phyloP scores from a whole-genome alignment of 306 rosid species.

The Quercus suber region DNA sequence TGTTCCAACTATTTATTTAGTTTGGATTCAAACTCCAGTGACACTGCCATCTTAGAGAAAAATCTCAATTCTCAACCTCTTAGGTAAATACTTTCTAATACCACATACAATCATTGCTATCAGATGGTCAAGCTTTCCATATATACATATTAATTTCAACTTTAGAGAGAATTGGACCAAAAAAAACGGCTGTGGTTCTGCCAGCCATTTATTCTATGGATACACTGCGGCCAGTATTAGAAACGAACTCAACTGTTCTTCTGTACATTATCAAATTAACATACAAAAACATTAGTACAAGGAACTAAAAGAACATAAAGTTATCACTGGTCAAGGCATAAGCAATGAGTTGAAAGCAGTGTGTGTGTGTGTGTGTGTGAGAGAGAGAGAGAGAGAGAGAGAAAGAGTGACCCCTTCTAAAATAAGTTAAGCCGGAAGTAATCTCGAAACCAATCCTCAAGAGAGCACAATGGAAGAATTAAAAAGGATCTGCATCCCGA shows the following conservation, averaged over 20 bases:
- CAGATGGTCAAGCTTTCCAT: no score
- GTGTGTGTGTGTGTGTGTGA: no score
- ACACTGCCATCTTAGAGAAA: no score
- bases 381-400: not conserved
- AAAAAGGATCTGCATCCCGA: conserved; percentile 29
- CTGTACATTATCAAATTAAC: not conserved
- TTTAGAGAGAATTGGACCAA: no score
- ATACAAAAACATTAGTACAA: not conserved
- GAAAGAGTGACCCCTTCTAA: not conserved
- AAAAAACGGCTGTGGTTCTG: no score
- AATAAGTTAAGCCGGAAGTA: not conserved
- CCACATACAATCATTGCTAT: no score
- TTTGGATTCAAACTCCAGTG: no score
- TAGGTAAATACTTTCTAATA: no score
- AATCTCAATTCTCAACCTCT: no score
- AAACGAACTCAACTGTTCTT: no score
- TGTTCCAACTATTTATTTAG: no score
- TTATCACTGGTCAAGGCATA: not conserved
- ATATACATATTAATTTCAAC: no score
- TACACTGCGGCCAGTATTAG: not conserved
- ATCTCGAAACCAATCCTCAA: not conserved
- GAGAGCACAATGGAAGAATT: not conserved
- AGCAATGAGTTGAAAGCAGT: not conserved
- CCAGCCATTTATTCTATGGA: not conserved
- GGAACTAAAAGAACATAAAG: not conserved